Base-by-base conservation (phyloP, 352 stramenopile species). In the Lagenidium giganteum region DNA sequence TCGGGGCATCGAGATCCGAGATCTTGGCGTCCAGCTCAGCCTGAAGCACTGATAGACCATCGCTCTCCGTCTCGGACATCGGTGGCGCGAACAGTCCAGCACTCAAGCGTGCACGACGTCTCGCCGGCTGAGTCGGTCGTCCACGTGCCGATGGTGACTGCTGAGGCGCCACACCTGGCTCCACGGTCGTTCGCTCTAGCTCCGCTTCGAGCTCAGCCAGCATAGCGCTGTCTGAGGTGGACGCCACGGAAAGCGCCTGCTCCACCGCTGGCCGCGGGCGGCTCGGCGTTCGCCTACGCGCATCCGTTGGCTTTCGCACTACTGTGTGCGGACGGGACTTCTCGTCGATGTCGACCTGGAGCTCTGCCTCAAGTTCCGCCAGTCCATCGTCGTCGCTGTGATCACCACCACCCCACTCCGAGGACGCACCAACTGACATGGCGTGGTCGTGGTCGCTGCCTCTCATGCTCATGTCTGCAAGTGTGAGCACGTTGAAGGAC, bases 151-250 rank as follows among this genome's bases (percentile, higher is more conserved):
- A n/a, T n/a, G n/a, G n/a, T n/a, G n/a, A n/a, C n/a, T n/a, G n/a
- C n/a, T n/a, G n/a, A n/a, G n/a, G n/a, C n/a, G n/a, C n/a, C n/a
- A n/a, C n/a, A n/a, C n/a, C n/a, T n/a, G n/a, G n/a, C n/a, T n/a
- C n/a, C n/a, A n/a, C n/a, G n/a, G 34, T 34, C 2, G 50, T 51
- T 9, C 27, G 54, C 5, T 22, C 25, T 17, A 82, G 45, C 46
- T 83, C 69, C n/a, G 45, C 44, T 49, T 87, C 68, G 5, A 87
- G 60, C 29, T 77, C 54, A 18, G 61, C 61, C 7, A 83, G 53
- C 5, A 54, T 43, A 18, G 47, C 51, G 23, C 47, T 62, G 24
- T 67, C 52, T n/a, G 31, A 36, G 20, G 26, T 34, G 14, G 40
- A 23, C 9, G 39, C 48, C 18, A 40, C 14, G 5, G 11, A 26